Conservation (phyloP, 2,329 filamentous ascomycete species). For the Cadophora sp. region DNA sequence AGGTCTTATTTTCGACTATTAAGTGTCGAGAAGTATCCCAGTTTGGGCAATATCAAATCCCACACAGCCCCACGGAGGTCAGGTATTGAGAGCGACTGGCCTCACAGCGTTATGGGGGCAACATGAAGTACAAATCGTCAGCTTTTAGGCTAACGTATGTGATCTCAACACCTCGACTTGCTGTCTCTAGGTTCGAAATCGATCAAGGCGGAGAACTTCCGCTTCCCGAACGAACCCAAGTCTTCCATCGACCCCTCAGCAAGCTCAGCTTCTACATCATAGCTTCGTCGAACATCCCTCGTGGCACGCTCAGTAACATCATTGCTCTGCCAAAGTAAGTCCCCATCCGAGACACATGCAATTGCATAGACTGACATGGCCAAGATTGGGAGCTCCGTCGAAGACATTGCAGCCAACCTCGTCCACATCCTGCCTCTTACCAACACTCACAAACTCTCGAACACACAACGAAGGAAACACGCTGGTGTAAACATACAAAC, state of each 20-base stretch:
- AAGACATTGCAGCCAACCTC: neutral
- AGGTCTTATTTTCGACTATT: neutral
- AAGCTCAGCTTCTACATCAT: slow-evolving; percentile 1
- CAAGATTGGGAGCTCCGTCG: neutral
- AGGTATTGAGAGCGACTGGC: neutral
- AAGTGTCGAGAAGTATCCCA: neutral
- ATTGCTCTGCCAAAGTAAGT: neutral
- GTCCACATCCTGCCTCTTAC: neutral
- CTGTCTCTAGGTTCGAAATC: neutral
- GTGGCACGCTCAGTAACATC: neutral
- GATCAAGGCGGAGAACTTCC: slow-evolving; percentile 1
- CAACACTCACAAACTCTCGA: neutral
- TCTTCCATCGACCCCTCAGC: neutral
- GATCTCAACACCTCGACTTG: neutral
- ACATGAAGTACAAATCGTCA: slow-evolving; percentile 6
- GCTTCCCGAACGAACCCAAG: neutral
- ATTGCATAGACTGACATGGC: neutral
- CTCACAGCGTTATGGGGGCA: neutral
- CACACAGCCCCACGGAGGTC: neutral
- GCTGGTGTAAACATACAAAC: too few species aligned
- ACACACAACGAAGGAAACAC: neutral
- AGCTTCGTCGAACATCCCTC: neutral
- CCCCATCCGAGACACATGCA: too few species aligned
- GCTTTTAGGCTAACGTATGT: slow-evolving; percentile 8
- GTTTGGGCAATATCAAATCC: neutral